phyloP scores from a whole-genome alignment of 805 yeast genomes.

The Ogataea wickerhamii region DNA sequence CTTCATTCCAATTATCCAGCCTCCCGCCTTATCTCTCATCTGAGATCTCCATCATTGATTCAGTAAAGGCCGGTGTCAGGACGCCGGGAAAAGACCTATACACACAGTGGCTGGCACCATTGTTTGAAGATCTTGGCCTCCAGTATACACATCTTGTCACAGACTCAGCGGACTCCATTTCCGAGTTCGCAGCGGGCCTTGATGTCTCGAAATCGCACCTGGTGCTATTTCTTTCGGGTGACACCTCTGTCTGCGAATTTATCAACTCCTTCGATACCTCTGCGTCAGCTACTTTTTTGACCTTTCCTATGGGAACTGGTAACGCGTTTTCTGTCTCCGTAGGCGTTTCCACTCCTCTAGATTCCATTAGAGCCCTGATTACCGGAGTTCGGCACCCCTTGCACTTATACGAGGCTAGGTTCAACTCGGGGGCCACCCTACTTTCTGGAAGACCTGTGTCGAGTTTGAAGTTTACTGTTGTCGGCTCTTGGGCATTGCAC shows the following conservation, averaged over 20 bases:
- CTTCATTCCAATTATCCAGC: background rate
- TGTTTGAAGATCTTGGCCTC: conserved; percentile 40
- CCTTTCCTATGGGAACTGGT: conserved; percentile 81
- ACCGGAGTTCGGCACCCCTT: conserved; percentile 28
- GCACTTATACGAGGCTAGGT: conserved; percentile 40
- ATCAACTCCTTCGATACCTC: conserved; percentile 42
- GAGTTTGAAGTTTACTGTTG: conserved; percentile 47
- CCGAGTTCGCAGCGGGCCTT: conserved; percentile 36
- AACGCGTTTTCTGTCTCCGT: conserved; percentile 72
- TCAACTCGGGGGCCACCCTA: conserved; percentile 35
- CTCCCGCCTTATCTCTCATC: background rate
- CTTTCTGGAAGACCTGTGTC: conserved; percentile 5
- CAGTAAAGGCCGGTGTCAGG: conserved; percentile 48
- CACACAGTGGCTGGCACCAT: conserved; percentile 41
- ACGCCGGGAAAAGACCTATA: conserved; percentile 38
- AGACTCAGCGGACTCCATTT: conserved; percentile 34
- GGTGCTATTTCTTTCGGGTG: conserved; percentile 73
- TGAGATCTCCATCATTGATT: conserved; percentile 38
- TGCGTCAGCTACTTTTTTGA: conserved; percentile 24
- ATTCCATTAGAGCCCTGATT: conserved; percentile 37
- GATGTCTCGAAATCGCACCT: conserved; percentile 32
- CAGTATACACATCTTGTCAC: conserved; percentile 40
- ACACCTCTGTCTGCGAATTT: conserved; percentile 78
- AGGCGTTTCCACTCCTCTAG: conserved; percentile 35
- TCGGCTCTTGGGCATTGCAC: conserved; percentile 82